Conservation (phyloP, 2,329 filamentous ascomycete genomes). For the Decorospora gaudefroyi region DNA sequence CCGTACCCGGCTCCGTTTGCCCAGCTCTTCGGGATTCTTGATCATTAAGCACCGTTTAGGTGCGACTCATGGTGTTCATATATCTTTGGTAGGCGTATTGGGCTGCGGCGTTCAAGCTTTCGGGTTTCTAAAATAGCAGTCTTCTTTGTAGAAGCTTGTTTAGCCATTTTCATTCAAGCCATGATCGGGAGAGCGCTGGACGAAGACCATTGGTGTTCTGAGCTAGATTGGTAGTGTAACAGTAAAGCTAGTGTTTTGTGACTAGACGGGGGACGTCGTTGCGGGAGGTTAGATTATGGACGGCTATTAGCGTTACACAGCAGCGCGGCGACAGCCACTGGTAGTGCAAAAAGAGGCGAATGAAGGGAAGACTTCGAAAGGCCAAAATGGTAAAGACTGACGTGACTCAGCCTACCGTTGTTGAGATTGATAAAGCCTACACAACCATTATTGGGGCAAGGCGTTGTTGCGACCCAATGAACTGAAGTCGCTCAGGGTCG, state of each 20-base stretch:
- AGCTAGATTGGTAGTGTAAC: constrained; percentile 15
- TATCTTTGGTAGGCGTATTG: neutral
- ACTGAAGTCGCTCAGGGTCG: constrained; percentile 16
- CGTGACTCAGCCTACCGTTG: constrained; percentile 12
- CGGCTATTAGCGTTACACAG: constrained; percentile 20
- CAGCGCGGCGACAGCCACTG: constrained; percentile 17
- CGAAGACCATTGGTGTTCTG: neutral
- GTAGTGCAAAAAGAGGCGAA: constrained; percentile 21
- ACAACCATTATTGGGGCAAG: constrained; percentile 16
- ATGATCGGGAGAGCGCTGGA: neutral
- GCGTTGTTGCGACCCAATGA: constrained; percentile 26
- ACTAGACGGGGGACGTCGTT: constrained; percentile 8
- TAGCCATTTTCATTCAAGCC: neutral
- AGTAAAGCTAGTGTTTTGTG: constrained; percentile 2
- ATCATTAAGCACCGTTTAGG: constrained; percentile 1
- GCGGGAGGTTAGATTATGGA: constrained; percentile 11
- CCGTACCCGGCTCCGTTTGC: constrained; percentile 2
- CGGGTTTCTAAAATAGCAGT: neutral
- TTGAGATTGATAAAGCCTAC: constrained; percentile 11
- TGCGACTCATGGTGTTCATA: neutral
- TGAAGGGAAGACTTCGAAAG: constrained; percentile 6
- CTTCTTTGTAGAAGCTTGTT: constrained; percentile 1
- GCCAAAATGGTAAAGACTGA: constrained; percentile 10
- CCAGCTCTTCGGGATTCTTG: constrained; percentile 1
- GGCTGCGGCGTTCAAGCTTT: neutral